Conservation (phyloP, 192 early-diverging fungal genomes). For the Linnemannia elongata region DNA sequence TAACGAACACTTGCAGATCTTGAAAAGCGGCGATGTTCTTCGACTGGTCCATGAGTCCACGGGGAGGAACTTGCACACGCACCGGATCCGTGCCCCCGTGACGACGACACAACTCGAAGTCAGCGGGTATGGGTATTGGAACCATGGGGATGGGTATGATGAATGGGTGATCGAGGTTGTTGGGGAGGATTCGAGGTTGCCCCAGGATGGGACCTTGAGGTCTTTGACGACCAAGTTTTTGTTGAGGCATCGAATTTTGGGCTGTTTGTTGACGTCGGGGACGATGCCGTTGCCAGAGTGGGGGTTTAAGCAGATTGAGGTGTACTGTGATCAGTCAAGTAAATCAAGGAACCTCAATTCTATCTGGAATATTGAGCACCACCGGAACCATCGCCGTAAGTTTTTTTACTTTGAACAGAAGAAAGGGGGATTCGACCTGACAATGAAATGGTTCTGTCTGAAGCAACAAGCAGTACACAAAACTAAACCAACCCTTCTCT, state of each 20-base stretch:
- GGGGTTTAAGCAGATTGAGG: constrained; percentile 94
- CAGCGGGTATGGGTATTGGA: constrained; percentile 84
- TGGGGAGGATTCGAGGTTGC: constrained; percentile 58
- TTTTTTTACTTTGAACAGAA: constrained; percentile 7
- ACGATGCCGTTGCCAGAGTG: constrained; percentile 85
- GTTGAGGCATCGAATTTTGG: constrained; percentile 75
- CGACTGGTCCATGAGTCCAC: constrained; percentile 83
- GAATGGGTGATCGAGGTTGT: constrained; percentile 91
- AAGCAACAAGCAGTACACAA: too few relatives aligned
- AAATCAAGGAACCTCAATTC: constrained; percentile 64
- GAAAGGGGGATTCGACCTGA: too few relatives aligned
- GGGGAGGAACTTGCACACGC: constrained; percentile 85
- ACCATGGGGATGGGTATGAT: constrained; percentile 86
- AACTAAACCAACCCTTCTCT: background rate
- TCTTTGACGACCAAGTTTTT: constrained; percentile 85
- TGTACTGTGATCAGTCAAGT: constrained; percentile 82
- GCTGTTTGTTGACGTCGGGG: constrained; percentile 81
- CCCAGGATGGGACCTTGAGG: constrained; percentile 67
- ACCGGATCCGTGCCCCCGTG: constrained; percentile 80
- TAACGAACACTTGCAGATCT: constrained; percentile 67
- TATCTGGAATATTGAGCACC: constrained; percentile 94
- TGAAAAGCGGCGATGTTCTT: constrained; percentile 83
- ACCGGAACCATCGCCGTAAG: constrained; percentile 78
- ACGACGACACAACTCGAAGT: constrained; percentile 87
- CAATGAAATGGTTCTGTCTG: too few relatives aligned